Percentiles rank a stretch among this genome's conserved stretches.
Evolutionary conservation across 768 basidiomycete species (phyloP).

Genomic region (Auricularia sp.): DNA sequence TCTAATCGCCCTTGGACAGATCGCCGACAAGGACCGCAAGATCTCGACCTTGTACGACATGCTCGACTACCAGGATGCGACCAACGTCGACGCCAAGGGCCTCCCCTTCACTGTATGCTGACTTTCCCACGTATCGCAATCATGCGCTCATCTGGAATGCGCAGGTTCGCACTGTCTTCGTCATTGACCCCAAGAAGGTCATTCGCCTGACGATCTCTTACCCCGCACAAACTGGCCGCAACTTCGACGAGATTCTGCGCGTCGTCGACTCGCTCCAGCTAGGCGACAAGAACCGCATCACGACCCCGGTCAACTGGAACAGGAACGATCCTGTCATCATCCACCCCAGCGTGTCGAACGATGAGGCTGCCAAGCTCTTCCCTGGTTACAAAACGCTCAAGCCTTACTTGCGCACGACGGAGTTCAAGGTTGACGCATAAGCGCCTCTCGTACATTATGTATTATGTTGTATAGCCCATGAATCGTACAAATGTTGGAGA

Average conservation of each 20-base stretch:
- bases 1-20: slow-evolving; percentile 33
- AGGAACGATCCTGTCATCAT: slow-evolving; percentile 92
- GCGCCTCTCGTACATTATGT: background rate
- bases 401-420: slow-evolving; percentile 82
- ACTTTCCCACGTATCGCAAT: background rate
- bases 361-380: slow-evolving; percentile 89
- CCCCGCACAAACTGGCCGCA: slow-evolving; percentile 92
- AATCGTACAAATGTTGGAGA: background rate
- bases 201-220: slow-evolving; percentile 87
- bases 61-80: slow-evolving; percentile 91
- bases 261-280: slow-evolving; percentile 61
- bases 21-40: slow-evolving; percentile 83
- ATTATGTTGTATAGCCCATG: background rate
- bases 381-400: slow-evolving; percentile 71
- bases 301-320: slow-evolving; percentile 93
- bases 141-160: slow-evolving; percentile 1
- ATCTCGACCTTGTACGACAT: slow-evolving; percentile 87
- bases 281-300: slow-evolving; percentile 27
- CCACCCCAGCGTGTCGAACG: slow-evolving; percentile 69
- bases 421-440: background rate
- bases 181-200: slow-evolving; percentile 93
- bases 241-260: slow-evolving; percentile 69
- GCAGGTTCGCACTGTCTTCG: slow-evolving; percentile 89
- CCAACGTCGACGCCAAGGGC: slow-evolving; percentile 76
- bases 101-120: slow-evolving; percentile 78